Evolutionary conservation across 192 early-diverging fungal species (phyloP).

Genomic region (Coemansia sp.): DNA sequence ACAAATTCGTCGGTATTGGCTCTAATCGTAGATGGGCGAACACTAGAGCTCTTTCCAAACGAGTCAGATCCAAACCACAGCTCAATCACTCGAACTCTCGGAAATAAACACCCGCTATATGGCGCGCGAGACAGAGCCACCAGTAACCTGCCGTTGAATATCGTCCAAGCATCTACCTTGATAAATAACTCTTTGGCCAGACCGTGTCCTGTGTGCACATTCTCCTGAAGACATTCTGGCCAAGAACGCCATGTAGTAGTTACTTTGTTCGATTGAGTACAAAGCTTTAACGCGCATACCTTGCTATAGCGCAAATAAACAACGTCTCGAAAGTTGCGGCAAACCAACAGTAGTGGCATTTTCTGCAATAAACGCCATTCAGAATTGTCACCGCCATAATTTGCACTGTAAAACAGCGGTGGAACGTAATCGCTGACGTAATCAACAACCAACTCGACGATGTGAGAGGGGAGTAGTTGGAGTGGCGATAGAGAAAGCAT

Average conservation of each 20-base stretch:
- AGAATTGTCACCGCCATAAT: neutral
- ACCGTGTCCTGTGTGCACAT: neutral
- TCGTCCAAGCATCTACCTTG: neutral
- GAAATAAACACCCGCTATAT: neutral
- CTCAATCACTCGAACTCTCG: neutral
- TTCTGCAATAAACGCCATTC: neutral
- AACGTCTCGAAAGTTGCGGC: neutral
- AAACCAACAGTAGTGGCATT: neutral
- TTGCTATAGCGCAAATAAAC: neutral
- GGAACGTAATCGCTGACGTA: neutral
- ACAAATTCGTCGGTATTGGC: neutral
- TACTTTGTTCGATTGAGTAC: neutral
- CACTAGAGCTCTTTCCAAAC: neutral
- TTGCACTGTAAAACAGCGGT: neutral
- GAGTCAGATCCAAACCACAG: neutral
- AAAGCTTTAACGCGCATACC: neutral
- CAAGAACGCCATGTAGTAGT: neutral
- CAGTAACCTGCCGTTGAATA: neutral
- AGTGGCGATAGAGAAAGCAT: neutral
- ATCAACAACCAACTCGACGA: neutral
- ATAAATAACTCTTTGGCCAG: neutral
- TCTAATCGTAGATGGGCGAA: neutral
- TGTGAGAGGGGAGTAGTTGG: neutral
- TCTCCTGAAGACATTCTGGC: neutral
- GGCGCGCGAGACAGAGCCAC: neutral